Percentiles rank a stretch among this genome's conserved stretches.
Conservation (phyloP, 1,284 basidiomycete species). For the Irpex sp. region DNA sequence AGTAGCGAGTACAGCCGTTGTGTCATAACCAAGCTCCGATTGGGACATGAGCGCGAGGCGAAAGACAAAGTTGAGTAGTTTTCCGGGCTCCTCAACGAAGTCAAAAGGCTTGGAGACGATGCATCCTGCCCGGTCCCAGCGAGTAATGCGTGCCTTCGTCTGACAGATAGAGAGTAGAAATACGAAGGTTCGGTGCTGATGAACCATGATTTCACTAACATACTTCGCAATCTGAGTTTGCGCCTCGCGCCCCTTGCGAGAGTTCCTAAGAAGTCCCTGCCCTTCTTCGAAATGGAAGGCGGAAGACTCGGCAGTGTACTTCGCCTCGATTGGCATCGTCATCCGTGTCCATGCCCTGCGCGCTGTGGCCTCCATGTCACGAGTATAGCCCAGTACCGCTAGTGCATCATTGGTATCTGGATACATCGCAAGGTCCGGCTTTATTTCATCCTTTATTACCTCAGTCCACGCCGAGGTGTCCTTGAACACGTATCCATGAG, state of each 20-base stretch:
- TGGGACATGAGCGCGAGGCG: not conserved
- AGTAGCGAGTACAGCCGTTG: not conserved
- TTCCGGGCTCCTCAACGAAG: not conserved
- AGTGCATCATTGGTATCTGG: not conserved
- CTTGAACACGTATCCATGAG: not conserved
- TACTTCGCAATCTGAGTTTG: constrained; percentile 12
- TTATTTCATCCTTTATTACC: not conserved
- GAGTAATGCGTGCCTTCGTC: constrained; percentile 5
- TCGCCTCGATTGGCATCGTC: not conserved
- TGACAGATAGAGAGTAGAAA: constrained; percentile 16
- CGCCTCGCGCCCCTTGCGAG: not conserved
- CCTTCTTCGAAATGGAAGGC: not conserved
- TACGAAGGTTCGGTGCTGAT: constrained; percentile 17
- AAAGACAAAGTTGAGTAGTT: constrained; percentile 9
- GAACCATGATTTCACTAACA: constrained; percentile 5
- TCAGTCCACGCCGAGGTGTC: not conserved
- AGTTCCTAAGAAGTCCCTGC: not conserved
- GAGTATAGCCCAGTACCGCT: not conserved
- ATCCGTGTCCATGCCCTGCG: not conserved
- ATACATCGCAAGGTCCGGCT: not conserved
- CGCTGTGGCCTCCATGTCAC: not conserved
- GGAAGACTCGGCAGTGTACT: not conserved
- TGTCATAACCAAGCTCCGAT: not conserved
- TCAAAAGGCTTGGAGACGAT: constrained; percentile 15
- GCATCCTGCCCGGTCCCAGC: constrained; percentile 19